These are phyloP conservation scores for Arabidopsis arenosa DNA, from an alignment of 345 rosid species.

Conservation along the genomic window DNA sequence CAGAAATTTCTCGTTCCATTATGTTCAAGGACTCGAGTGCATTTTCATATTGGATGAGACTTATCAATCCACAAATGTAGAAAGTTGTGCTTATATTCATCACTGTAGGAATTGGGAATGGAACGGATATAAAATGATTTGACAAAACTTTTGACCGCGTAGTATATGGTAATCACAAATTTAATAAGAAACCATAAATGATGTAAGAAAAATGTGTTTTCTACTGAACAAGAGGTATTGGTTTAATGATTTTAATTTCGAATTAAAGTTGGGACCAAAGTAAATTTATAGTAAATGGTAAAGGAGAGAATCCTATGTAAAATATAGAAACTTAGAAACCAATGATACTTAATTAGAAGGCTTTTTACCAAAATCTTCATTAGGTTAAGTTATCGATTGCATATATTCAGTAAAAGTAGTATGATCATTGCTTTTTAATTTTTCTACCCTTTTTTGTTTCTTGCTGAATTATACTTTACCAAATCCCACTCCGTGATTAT, in stretches of 20 bases:
- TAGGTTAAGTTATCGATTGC: constrained; percentile 41
- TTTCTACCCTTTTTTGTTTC: constrained; percentile 1
- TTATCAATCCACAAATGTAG: neutral
- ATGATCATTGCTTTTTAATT: constrained; percentile 25
- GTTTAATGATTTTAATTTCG: constrained; percentile 1
- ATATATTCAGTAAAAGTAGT: constrained; percentile 39
- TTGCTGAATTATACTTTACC: constrained; percentile 39
- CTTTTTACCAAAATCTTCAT: constrained; percentile 33
- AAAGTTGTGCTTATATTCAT: too few species aligned
- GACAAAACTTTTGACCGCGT: constrained; percentile 10
- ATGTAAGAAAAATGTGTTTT: constrained; percentile 1
- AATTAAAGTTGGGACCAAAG: constrained; percentile 21
- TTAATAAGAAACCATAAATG: neutral
- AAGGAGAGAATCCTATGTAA: constrained; percentile 41
- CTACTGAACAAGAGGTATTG: neutral
- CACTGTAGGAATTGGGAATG: neutral
- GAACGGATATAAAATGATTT: neutral
- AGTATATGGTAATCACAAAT: neutral
- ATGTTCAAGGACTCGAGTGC: neutral
- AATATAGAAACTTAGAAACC: constrained; percentile 22
- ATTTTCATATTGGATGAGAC: neutral
- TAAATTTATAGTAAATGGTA: constrained; percentile 16
- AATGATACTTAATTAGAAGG: constrained; percentile 23
- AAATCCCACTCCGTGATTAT: constrained; percentile 44
- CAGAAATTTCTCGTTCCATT: neutral